Evolutionary conservation across 1,139 yeast genomes (phyloP), one percentile per base, ranked within the genome.

Genomic region (Debaryomyces fabryi): DNA sequence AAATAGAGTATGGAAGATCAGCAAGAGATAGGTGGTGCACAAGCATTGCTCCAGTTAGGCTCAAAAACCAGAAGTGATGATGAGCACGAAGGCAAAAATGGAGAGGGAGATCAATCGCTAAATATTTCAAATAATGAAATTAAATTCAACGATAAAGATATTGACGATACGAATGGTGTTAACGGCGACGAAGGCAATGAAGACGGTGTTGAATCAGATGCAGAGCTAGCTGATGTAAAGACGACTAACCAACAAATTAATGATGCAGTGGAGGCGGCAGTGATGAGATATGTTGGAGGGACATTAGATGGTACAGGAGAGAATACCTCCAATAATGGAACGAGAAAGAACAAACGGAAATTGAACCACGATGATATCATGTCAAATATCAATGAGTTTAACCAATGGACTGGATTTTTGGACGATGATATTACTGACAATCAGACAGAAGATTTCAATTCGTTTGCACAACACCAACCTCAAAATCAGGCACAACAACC

Each of bases 231-330:
- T 47, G 65, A 66, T 16, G 54, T 60, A 30, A 68, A 67, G 47
- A 62, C 63, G 20, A 70, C 68, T 5, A 69, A 69, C 52, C 77
- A 74, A 47, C 78, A 73, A 57, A 62, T 74, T 27, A 74, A 73
- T 48, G 82, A 78, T 55, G 82, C 83, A 3, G 87, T 82, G 6
- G 87, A 82, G 57, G 91, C 87, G n/a, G 92, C 90, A 0, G 89
- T 86, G 32, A 75, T 86, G 82, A 77, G 81, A 49, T 80, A 81
- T 55, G 92, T 86, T 8, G 88, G 87, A 13, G 85, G 83, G 5
- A 77, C 83, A 1, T 65, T 82, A 43, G 80, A 76, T 29, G 61
- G 64, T 20, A 52, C 48, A 25, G 46, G 41, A 8, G 40, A 42
- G 24, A 41, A 45, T 24, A 55, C 52, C 7, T 44, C 53, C 15